Percentiles rank a stretch among this genome's conserved stretches.
Conservation (phyloP, 495 filamentous ascomycete genomes). For the Penicillium argentinense region DNA sequence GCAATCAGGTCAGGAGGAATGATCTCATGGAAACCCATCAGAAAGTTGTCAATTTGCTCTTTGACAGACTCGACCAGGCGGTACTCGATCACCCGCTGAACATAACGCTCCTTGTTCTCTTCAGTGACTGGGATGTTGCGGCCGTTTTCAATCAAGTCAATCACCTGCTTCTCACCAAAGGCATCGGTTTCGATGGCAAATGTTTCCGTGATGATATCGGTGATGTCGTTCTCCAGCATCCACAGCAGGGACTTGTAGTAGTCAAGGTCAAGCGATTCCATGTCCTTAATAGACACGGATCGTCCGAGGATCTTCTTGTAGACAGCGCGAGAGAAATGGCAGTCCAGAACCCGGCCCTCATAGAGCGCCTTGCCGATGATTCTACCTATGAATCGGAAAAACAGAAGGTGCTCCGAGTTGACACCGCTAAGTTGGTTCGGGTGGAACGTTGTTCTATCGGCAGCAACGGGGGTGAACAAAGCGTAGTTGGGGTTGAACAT, state of each 20-base stretch:
- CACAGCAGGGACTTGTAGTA: constrained; percentile 99
- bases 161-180: constrained; percentile 83
- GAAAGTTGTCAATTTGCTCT: constrained; percentile 92
- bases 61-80: constrained; percentile 86
- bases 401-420: constrained; percentile 94
- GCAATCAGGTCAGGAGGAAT: constrained; percentile 90
- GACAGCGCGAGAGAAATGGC: constrained; percentile 97
- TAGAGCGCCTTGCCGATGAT: constrained; percentile 99
- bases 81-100: constrained; percentile 90
- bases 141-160: constrained; percentile 85
- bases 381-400: constrained; percentile 99
- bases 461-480: constrained; percentile 91
- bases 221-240: constrained; percentile 99
- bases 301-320: constrained; percentile 97
- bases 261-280: constrained; percentile 97
- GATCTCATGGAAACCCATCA: constrained; percentile 97
- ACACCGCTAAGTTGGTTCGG: constrained; percentile 89
- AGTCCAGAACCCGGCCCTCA: constrained; percentile 93
- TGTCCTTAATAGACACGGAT: constrained; percentile 95
- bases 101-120: constrained; percentile 98
- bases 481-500: constrained; percentile 99
- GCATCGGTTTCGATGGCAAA: constrained; percentile 91
- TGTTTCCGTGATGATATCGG: constrained; percentile 97
- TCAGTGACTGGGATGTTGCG: constrained; percentile 92
- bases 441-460: constrained; percentile 99